A percentile compares a stretch with the other conserved stretches of the same genome.
These are phyloP conservation scores for Aphanomyces stellatus DNA, from an alignment of 352 stramenopile species.

Conservation along the genomic window DNA sequence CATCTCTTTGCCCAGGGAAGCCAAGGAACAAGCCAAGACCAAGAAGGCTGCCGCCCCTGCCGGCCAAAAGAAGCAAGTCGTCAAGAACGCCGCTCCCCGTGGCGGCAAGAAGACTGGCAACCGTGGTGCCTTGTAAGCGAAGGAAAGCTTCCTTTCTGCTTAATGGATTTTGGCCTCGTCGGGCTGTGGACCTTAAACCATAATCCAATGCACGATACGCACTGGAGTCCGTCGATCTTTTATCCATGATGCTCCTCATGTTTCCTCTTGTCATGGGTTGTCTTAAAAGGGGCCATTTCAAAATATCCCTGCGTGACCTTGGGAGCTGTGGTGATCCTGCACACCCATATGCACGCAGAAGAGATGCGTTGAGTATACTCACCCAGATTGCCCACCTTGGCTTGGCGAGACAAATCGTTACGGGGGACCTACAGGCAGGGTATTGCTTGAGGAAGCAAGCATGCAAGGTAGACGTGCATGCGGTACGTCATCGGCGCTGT, in stretches of 20 bases:
- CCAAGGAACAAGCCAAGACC: conserved; percentile 83
- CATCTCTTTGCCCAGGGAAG: conserved; percentile 32
- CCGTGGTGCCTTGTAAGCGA: conserved; percentile 75
- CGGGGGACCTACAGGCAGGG: too few relatives aligned
- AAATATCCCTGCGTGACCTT: too few relatives aligned
- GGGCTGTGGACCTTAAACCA: conserved; percentile 18
- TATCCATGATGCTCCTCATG: not conserved
- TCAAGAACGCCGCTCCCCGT: conserved; percentile 45
- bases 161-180: conserved; percentile 6
- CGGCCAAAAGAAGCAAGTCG: conserved; percentile 31
- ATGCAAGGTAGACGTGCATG: too few relatives aligned
- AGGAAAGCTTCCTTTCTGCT: not conserved
- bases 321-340: too few relatives aligned
- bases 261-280: too few relatives aligned
- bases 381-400: too few relatives aligned
- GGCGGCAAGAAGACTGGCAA: conserved; percentile 83
- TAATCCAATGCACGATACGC: conserved; percentile 16
- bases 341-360: too few relatives aligned
- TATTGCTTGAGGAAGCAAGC: too few relatives aligned
- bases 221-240: not conserved
- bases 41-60: conserved; percentile 63
- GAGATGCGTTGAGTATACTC: too few relatives aligned
- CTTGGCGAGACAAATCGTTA: too few relatives aligned
- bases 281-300: too few relatives aligned
- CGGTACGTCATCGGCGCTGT: too few relatives aligned